Conservation (phyloP, 257 asterid genomes). For the Parsonsia alboflavescens region DNA sequence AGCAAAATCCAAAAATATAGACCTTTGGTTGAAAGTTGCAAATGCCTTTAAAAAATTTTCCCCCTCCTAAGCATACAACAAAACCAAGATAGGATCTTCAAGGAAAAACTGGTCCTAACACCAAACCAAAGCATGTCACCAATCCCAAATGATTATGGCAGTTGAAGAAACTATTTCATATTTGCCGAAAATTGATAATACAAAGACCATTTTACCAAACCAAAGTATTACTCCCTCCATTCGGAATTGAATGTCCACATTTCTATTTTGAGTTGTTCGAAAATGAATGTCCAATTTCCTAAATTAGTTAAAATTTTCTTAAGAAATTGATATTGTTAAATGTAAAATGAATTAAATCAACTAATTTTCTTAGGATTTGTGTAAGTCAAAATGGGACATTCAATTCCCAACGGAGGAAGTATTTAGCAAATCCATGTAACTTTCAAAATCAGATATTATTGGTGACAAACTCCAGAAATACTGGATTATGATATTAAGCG, state of each 20-base stretch:
- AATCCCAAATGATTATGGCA: background rate
- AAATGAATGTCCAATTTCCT: no score
- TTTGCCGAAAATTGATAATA: background rate
- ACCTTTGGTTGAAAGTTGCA: background rate
- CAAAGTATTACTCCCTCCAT: no score
- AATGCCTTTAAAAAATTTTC: background rate
- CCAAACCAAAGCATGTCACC: background rate
- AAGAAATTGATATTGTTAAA: no score
- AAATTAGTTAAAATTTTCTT: no score
- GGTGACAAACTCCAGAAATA: background rate
- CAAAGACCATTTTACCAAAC: background rate
- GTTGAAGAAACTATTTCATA: background rate
- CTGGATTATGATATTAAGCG: background rate
- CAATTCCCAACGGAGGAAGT: no score
- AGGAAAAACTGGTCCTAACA: background rate
- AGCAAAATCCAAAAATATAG: background rate
- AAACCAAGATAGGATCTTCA: background rate
- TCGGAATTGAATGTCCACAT: no score
- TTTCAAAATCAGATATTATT: background rate
- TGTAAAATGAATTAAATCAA: no score
- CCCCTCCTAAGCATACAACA: background rate
- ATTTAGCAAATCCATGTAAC: background rate
- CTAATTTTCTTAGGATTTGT: no score
- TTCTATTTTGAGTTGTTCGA: no score
- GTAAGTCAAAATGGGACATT: no score